Evolutionary conservation across 2,329 filamentous ascomycete species (phyloP), one percentile per base, ranked within the genome.

Genomic region (Lachnellula arida): DNA sequence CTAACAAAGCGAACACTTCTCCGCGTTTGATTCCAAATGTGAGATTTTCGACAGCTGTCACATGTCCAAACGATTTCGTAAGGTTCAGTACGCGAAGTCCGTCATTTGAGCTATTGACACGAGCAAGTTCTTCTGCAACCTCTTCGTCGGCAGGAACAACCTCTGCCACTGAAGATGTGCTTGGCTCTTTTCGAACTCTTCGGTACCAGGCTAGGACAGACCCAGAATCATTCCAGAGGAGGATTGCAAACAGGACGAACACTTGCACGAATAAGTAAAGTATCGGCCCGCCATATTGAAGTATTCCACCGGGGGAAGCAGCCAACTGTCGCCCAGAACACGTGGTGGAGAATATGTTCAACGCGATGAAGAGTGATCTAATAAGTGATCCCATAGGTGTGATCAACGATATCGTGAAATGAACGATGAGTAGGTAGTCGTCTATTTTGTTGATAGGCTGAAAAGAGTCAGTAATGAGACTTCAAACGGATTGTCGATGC

Each of bases 1-100:
- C 92, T 1, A 97, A 80, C 0, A 97, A 79, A 0, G 91, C 91
- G 72, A 96, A 96, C 0, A 96, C 88, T 69, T 96, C 88, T 49
- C 89, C 87, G 49, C 82, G 84, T 15, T 82, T 81, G 34, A 97
- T 87, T 17, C 87, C 87, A 65, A 97, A 96, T 0, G 87, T 89
- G 43, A 95, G 82, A 65, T 96, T 89, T 64, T 96, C 86, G n/a
- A 97, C 91, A 3, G 90, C 92, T 0, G 85, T 84, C 63, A 87
- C 86, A 59, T 79, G 79, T 14, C 84, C 82, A 63, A 96, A 97
- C 0, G 81, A 78, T 71, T 96, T 97, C 34, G 86, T 90, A 2
- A 96, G 75, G 68, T 95, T 84, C 44, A 89, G 72, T 4, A 95
- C 88, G n/a, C 86, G 83, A 15, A 97, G 81, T 19, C 68, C 68